Base-by-base conservation (phyloP, 2,329 filamentous ascomycete species). In the Cladosporium halotolerans region DNA sequence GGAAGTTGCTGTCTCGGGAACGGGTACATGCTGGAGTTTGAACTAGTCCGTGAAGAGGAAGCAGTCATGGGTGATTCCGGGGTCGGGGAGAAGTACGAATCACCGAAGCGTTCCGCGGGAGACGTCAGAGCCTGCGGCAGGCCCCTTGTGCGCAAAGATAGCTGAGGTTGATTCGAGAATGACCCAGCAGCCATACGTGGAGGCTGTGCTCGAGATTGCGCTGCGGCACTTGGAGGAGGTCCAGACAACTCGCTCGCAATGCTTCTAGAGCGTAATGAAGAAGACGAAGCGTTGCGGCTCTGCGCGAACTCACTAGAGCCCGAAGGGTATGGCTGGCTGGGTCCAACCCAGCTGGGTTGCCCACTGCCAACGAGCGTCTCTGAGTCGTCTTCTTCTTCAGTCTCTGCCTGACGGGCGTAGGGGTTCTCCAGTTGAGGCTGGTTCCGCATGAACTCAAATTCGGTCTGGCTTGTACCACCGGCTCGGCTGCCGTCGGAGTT, bases 51-150 rank as follows among this genome's bases (percentile, higher is more conserved):
- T 19, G 85, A 85, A 11, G 86, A 85, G 9, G 86, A 89, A 10
- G 48, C 40, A 31, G 48, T 51, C 41, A 83, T 83, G 9, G 88
- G 88, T 0, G 88, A 89, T 52, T 96, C 91, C 33, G 79, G 80
- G 2, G 85, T 80, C 0, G 93, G 93, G 0, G 92, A 97, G 70
- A 99, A 99, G 72, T 96, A 97, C 3, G 91, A 96, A 55, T 90
- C 89, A n/a, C 77, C 81, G 16, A 81, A 76, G 23, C 77, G 28
- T 4, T 38, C 52, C 2, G 18, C 75, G 1, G 88, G 86, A 11
- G 86, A 88, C 49, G 74, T 70, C 53, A 68, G 71, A 23, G 70
- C 70, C 55, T 64, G 52, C 62, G 64, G 67, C n/a, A 78, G 66
- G 60, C 81, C 75, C 62, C 82, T 78, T 14, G 77, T 79, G 63